Base-by-base conservation (phyloP, 306 rosid species). In the Vigna mungo region DNA sequence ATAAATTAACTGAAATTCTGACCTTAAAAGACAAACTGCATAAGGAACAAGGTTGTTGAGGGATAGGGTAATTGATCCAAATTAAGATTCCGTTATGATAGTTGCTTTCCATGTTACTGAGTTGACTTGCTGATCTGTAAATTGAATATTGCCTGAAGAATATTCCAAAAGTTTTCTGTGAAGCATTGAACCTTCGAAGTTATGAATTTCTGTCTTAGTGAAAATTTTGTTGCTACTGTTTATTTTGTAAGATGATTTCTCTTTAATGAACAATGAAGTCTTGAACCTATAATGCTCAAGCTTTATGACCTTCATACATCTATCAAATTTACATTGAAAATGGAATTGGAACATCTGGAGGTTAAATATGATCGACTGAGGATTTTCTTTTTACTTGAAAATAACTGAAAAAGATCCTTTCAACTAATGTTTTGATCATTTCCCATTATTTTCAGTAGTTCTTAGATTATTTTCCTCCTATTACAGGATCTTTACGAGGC, bases 401-500 rank as follows among this genome's bases (percentile, higher is more conserved):
- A 21, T 16, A 55, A 27, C 49, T 23, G 54, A 72, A 65, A 78
- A 78, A 23, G 30, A 54, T 52, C 25, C 48, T 44, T 71, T 71
- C 13, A 51, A 65, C 30, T 54, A 53, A 7, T 72, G 15, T 36
- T 47, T 55, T 71, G 51, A 37, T 36, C 72, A 15, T 48, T 41
- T 66, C 16, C 9, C 18, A 8, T 55, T 23, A 69, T 75, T 74
- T 41, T 72, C 56, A 62, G 56, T 13, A 30, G 55, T 80, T 67
- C 39, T 55, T 55, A 76, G 7, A 71, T 64, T 70, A 16, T 47
- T 59, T 25, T 53, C 58, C 21, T 49, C 48, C 74, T 76, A 75
- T 65, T 54, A 18, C 87, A 91, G 97, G 97, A 20, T 86, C 82
- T 51, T 71, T 91, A 15, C 79, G 91, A 71, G 91, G 97, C 71